phyloP scores from a whole-genome alignment of 1,284 basidiomycete genomes.

The Cryptococcus jaspeensis region DNA sequence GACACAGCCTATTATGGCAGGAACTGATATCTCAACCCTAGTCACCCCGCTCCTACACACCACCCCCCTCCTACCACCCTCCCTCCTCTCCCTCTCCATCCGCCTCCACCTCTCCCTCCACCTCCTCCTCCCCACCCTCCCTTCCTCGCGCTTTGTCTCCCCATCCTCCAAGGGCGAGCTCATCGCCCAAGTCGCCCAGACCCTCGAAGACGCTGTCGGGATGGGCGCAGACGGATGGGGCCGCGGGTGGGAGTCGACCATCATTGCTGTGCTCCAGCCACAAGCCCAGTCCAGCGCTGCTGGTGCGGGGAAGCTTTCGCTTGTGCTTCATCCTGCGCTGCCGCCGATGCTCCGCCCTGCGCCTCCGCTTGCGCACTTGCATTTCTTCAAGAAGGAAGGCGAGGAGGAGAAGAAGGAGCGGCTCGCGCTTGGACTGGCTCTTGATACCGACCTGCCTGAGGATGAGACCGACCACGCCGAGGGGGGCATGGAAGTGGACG shows the following conservation, averaged over 20 bases:
- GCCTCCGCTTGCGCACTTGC: slow-evolving; percentile 36
- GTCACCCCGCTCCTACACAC: slow-evolving; percentile 52
- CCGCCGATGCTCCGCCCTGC: slow-evolving; percentile 36
- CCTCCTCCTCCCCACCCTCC: slow-evolving; percentile 22
- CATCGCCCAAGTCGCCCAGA: slow-evolving; percentile 10
- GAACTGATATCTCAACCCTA: slow-evolving; percentile 7
- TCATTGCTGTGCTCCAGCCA: slow-evolving; percentile 21
- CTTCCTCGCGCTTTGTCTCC: slow-evolving; percentile 7
- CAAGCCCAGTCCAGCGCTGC: no score
- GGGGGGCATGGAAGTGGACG: slow-evolving; percentile 10
- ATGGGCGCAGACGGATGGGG: slow-evolving; percentile 29
- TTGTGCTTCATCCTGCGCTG: slow-evolving; percentile 37
- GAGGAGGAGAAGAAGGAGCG: slow-evolving; percentile 39
- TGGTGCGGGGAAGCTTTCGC: slow-evolving; percentile 8
- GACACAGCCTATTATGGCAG: no score
- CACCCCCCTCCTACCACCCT: slow-evolving; percentile 69
- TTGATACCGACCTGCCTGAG: slow-evolving; percentile 5
- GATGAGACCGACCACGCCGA: slow-evolving; percentile 13
- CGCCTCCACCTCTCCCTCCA: slow-evolving; percentile 59
- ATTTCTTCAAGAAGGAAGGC: slow-evolving; percentile 38
- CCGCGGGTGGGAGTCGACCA: slow-evolving; percentile 30
- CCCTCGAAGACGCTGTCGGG: slow-evolving; percentile 21
- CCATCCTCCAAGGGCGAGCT: slow-evolving; percentile 13
- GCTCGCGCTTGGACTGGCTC: slow-evolving; percentile 29
- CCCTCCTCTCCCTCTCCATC: slow-evolving; percentile 58